Evolutionary conservation across 2,329 filamentous ascomycete species (phyloP), one percentile per base, ranked within the genome.

Genomic region (Fusarium dlaminii): DNA sequence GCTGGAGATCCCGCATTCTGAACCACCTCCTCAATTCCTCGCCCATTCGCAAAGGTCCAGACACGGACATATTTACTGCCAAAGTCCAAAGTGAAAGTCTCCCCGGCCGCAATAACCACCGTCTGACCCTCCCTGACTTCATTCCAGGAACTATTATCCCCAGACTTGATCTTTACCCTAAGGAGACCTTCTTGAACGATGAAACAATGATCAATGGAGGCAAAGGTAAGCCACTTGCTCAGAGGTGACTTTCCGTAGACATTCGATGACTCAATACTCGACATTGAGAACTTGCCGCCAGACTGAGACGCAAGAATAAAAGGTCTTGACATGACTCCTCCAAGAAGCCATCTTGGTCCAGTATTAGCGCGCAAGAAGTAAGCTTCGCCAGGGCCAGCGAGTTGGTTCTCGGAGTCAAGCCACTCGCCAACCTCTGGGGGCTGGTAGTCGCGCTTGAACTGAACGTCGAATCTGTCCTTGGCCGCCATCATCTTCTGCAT

Each of bases 401-500:
- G 79, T 8, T 48, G 57, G 34, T 82, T 83, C 54, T 88, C 86
- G 1, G 74, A 76, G 8, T 77, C 79, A 18, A 81, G 75, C 85
- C 86, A 88, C 1, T 84, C 82, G 4, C 77, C 78, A 1, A 86
- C 81, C 18, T 82, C 84, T 3, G 86, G 86, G 0, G 85, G 82
- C 39, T 84, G 66, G 69, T 88, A 86, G 58, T 88, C 82, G 9
- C 84, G 84, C 54, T 83, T 83, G 57, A 88, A 88, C 6, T 89
- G 81, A 59, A 90, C 87, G 72, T 90, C 89, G 75, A 87, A 90
- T 0, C 52, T 10, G 20, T 85, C 82, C 46, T 88, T 86, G 15
- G 88, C 89, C 1, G 86, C 85, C 81, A 88, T 89, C 34, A 90
- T 81, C 76, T 88, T 89, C 22, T 87, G 87, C 30, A 90, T 85